Evolutionary conservation across 371 early-diverging fungal species (phyloP).

Genomic region (Syncephalastrum racemosum): DNA sequence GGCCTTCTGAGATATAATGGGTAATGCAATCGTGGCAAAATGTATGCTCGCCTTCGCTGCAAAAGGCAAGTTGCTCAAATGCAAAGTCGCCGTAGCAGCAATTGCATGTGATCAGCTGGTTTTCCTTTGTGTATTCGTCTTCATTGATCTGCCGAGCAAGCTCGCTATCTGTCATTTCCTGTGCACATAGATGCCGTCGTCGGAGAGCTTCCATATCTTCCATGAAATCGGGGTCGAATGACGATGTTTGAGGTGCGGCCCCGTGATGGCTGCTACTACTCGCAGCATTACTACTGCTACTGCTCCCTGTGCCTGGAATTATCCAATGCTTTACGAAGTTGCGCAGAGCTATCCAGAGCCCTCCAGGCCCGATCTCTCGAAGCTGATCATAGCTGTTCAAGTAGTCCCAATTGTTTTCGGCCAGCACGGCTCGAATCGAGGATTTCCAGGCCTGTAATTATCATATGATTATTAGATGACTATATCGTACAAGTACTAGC

Average conservation of each 20-base stretch:
- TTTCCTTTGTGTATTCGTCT: conserved; percentile 33
- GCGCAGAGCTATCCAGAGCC: conserved; percentile 38
- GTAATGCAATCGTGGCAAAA: conserved; percentile 53
- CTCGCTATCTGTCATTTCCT: conserved; percentile 23
- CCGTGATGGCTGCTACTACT: not conserved
- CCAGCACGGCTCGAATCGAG: conserved; percentile 54
- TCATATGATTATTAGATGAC: not conserved
- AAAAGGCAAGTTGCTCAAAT: conserved; percentile 53
- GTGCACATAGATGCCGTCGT: conserved; percentile 16
- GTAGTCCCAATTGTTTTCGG: conserved; percentile 60
- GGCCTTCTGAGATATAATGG: conserved; percentile 45
- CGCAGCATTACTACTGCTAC: not conserved
- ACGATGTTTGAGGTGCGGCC: not conserved
- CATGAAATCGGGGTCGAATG: conserved; percentile 21
- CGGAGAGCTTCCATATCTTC: conserved; percentile 31
- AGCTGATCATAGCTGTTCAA: conserved; percentile 38
- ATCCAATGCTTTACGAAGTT: conserved; percentile 44
- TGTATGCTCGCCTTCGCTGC: conserved; percentile 53
- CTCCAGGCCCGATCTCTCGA: conserved; percentile 38
- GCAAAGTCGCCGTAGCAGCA: conserved; percentile 58
- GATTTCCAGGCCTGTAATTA: conserved; percentile 49
- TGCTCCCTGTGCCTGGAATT: not conserved
- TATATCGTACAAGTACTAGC: not conserved
- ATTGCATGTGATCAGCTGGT: conserved; percentile 50
- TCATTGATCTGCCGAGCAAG: conserved; percentile 41